Conservation (phyloP, 805 yeast species). For the Spathaspora passalidarum region DNA sequence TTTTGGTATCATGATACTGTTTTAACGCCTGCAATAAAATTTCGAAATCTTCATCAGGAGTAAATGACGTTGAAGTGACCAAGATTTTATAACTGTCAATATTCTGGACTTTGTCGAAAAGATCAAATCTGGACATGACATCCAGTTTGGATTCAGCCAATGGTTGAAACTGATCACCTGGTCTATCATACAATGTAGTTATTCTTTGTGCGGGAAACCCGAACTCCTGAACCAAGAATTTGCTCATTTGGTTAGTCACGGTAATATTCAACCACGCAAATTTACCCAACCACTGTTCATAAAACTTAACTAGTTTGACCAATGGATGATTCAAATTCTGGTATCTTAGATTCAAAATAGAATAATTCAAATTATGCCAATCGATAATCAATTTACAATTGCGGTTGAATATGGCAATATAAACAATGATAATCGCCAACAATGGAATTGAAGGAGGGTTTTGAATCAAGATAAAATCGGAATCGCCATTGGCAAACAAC, state of each 20-base stretch:
- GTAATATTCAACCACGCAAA: conserved; percentile 72
- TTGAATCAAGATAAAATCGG: conserved; percentile 70
- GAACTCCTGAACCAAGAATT: conserved; percentile 55
- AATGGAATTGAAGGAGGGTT: conserved; percentile 94
- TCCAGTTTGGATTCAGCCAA: conserved; percentile 31
- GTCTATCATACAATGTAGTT: conserved; percentile 79
- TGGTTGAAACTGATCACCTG: conserved; percentile 67
- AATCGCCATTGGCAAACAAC: conserved; percentile 54
- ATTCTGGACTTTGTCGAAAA: conserved; percentile 24
- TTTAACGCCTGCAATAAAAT: conserved; percentile 67
- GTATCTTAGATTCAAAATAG: conserved; percentile 70
- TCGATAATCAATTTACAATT: conserved; percentile 73
- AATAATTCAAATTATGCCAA: conserved; percentile 94
- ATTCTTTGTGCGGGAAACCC: conserved; percentile 45
- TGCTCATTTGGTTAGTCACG: conserved; percentile 74
- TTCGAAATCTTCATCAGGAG: conserved; percentile 89
- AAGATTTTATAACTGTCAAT: conserved; percentile 54
- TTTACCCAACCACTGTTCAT: conserved; percentile 63
- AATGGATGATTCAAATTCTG: conserved; percentile 53
- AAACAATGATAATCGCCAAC: conserved; percentile 58
- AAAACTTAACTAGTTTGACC: conserved; percentile 54
- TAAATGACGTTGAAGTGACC: conserved; percentile 87
- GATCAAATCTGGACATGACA: conserved; percentile 18
- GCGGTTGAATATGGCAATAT: conserved; percentile 46
- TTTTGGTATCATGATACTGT: conserved; percentile 59